Percentiles rank a stretch among this genome's conserved stretches.
Evolutionary conservation across 208 protist species (phyloP).

Genomic region (Leishmania major): DNA sequence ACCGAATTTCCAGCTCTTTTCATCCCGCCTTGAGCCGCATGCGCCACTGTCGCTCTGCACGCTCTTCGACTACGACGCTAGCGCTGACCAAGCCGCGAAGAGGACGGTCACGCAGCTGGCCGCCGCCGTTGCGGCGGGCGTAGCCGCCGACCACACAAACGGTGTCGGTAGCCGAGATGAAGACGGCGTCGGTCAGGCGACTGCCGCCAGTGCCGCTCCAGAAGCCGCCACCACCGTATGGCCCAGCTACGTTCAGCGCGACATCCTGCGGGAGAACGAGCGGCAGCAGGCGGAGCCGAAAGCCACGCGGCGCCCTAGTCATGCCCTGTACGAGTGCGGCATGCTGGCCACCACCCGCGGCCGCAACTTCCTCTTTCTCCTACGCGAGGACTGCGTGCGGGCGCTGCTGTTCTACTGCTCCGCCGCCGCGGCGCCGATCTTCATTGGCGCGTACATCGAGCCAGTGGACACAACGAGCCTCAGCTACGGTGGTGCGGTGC

Average conservation of each 20-base stretch:
- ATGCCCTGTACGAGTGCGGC: conserved; percentile 46
- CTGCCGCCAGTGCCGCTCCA: neutral
- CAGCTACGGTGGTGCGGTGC: conserved; percentile 51
- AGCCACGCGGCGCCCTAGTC: conserved; percentile 25
- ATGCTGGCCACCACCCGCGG: conserved; percentile 45
- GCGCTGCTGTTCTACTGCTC: conserved; percentile 51
- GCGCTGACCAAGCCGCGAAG: conserved; percentile 7
- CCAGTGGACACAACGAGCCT: conserved; percentile 47
- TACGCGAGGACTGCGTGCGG: conserved; percentile 38
- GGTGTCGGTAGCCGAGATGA: neutral
- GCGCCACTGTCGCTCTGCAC: conserved; percentile 36
- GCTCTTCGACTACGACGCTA: conserved; percentile 33
- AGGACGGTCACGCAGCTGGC: neutral
- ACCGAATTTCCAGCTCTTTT: conserved; percentile 43
- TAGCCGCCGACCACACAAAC: neutral
- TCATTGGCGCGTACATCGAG: conserved; percentile 54
- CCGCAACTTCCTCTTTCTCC: conserved; percentile 43
- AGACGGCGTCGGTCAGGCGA: neutral
- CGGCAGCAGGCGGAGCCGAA: conserved; percentile 33
- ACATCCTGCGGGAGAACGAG: conserved; percentile 33
- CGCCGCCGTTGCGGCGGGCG: neutral
- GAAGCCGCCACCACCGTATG: neutral
- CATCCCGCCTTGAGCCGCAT: conserved; percentile 40
- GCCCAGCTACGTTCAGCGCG: conserved; percentile 37
- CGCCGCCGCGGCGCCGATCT: conserved; percentile 39